phyloP scores from a whole-genome alignment of 306 rosid species.

The Cucumis cinereus region DNA sequence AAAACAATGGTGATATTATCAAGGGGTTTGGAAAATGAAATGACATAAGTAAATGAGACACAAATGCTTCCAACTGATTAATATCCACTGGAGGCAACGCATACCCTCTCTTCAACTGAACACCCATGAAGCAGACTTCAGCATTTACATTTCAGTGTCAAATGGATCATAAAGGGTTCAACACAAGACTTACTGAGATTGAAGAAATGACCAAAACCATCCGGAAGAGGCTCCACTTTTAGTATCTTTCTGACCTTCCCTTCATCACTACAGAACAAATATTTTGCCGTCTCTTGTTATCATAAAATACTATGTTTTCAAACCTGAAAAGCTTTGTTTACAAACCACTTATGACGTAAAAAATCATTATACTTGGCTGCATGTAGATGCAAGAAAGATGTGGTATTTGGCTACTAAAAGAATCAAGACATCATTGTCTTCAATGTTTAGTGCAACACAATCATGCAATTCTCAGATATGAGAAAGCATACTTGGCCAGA shows the following conservation, averaged over 20 bases:
- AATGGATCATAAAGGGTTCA: conserved; percentile 7
- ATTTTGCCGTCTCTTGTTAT: background rate
- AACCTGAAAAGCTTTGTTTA: background rate
- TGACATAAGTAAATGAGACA: background rate
- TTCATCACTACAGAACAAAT: conserved; percentile 63
- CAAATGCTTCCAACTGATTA: background rate
- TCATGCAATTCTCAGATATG: background rate
- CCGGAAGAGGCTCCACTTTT: conserved; percentile 89
- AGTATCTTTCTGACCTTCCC: conserved; percentile 81
- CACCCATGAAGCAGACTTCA: background rate
- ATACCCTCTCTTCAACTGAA: background rate
- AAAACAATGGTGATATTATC: background rate
- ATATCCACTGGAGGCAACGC: background rate
- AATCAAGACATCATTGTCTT: background rate
- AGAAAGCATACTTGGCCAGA: background rate
- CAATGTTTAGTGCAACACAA: background rate
- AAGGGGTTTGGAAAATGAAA: background rate
- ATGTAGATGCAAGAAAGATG: background rate
- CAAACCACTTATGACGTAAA: background rate
- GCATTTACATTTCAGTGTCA: background rate
- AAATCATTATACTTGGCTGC: background rate
- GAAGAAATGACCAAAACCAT: conserved; percentile 86
- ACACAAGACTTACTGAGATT: conserved; percentile 61
- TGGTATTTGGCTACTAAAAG: background rate
- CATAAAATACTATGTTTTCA: background rate